A percentile compares a stretch with the other conserved stretches of the same genome.
phyloP scores from a whole-genome alignment of 805 yeast species.

The Jamesozyma jinghongensis region DNA sequence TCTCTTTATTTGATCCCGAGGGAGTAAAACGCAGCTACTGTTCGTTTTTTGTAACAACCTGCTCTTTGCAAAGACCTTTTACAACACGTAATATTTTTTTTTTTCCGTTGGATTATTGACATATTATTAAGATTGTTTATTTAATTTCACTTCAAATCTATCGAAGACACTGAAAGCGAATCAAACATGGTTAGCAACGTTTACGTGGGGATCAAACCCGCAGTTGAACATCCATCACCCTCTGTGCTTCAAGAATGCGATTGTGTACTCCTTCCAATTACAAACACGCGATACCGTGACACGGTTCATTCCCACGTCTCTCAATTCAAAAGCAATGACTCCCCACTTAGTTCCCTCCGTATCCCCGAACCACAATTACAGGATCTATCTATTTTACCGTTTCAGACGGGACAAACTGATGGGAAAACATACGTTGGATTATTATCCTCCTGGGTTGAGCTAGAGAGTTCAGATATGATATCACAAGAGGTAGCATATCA shows the following conservation, averaged over 20 bases:
- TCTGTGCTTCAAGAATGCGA: constrained; percentile 35
- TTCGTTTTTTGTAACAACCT: too few relatives aligned
- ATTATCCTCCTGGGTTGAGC: constrained; percentile 61
- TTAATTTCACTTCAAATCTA: too few relatives aligned
- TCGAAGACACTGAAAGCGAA: neutral
- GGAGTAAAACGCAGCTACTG: too few relatives aligned
- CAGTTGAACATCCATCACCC: too few relatives aligned
- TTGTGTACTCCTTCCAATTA: constrained; percentile 44
- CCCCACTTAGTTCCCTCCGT: constrained; percentile 8
- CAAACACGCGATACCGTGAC: constrained; percentile 42
- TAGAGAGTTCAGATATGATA: constrained; percentile 43
- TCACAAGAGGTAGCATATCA: constrained; percentile 47
- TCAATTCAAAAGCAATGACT: neutral
- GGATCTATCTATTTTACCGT: constrained; percentile 28
- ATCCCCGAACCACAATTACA: constrained; percentile 28
- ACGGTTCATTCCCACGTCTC: constrained; percentile 26
- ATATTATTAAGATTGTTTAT: too few relatives aligned
- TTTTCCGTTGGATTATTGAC: too few relatives aligned
- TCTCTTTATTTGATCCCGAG: too few relatives aligned
- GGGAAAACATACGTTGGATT: constrained; percentile 38
- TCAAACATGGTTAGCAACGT: constrained; percentile 25
- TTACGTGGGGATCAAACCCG: constrained; percentile 44
- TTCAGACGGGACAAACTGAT: constrained; percentile 2
- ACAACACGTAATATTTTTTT: too few relatives aligned
- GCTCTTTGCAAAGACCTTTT: too few relatives aligned